Conservation (phyloP, 1,284 basidiomycete species). For the Inonotus obliquus region DNA sequence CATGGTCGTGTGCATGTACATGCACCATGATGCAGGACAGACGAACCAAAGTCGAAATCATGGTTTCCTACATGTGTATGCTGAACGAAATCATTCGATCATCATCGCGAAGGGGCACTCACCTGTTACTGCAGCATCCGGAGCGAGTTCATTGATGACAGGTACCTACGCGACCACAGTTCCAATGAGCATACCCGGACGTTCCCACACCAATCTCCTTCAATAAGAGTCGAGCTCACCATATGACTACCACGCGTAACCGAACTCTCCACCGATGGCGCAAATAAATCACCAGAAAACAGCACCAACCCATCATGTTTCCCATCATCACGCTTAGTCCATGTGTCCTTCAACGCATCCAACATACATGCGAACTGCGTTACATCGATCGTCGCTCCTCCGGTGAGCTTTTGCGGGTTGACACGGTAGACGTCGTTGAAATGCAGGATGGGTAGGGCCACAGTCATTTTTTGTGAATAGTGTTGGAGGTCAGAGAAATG, state of each 20-base stretch:
- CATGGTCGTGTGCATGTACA: constrained; percentile 6
- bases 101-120: constrained; percentile 10
- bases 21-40: neutral
- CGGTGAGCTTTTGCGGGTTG: constrained; percentile 58
- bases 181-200: neutral
- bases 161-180: constrained; percentile 54
- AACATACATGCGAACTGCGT: constrained; percentile 67
- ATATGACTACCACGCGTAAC: constrained; percentile 91
- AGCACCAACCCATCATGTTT: constrained; percentile 71
- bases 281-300: constrained; percentile 88
- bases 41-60: constrained; percentile 71
- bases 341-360: constrained; percentile 50
- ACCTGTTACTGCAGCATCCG: constrained; percentile 68
- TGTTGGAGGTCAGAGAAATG: neutral
- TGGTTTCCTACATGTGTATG: constrained; percentile 58
- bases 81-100: neutral
- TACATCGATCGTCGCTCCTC: constrained; percentile 61
- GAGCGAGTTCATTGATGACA: constrained; percentile 69
- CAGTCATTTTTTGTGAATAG: neutral
- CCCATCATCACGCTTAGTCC: constrained; percentile 45
- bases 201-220: neutral
- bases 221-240: constrained; percentile 41
- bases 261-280: constrained; percentile 81
- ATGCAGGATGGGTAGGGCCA: constrained; percentile 39
- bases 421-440: constrained; percentile 80